Evolutionary conservation across 164 flowering plant genomes (phyloP).

Genomic region (Macadamia tetraphylla): DNA sequence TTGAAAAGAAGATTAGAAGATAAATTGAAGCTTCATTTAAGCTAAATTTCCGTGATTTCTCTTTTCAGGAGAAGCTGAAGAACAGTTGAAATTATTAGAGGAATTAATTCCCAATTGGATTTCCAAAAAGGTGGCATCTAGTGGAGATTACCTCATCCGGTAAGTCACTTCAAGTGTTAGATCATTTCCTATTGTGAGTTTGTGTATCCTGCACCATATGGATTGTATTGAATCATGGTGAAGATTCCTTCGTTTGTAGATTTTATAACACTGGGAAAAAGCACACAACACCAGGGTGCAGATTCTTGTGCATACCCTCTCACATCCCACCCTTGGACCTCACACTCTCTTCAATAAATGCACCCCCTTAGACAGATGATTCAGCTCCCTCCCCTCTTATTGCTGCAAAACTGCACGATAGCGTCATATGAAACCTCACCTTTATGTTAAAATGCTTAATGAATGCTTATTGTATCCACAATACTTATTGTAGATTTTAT

Average conservation of each 20-base stretch:
- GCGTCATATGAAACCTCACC: too few species aligned
- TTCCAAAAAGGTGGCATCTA: conserved; percentile 36
- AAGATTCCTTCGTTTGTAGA: neutral
- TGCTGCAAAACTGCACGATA: too few species aligned
- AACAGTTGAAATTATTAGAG: conserved; percentile 51
- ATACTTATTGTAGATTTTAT: too few species aligned
- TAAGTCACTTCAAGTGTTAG: conserved; percentile 16
- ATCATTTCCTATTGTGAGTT: neutral
- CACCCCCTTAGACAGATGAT: too few species aligned
- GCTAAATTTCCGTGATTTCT: conserved; percentile 2
- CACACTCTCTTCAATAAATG: too few species aligned
- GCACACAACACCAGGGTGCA: too few species aligned
- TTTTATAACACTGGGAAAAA: neutral
- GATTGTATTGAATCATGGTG: neutral
- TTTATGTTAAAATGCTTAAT: neutral
- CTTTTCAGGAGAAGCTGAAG: conserved; percentile 64
- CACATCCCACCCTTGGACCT: too few species aligned
- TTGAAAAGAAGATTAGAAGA: neutral
- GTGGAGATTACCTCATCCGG: conserved; percentile 61
- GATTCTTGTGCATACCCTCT: too few species aligned
- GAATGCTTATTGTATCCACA: neutral
- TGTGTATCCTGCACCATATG: neutral
- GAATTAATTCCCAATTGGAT: conserved; percentile 81
- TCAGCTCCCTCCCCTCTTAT: too few species aligned
- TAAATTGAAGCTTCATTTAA: conserved; percentile 1